Conservation (phyloP, 768 basidiomycete genomes). For the Mycena rebaudengoi region DNA sequence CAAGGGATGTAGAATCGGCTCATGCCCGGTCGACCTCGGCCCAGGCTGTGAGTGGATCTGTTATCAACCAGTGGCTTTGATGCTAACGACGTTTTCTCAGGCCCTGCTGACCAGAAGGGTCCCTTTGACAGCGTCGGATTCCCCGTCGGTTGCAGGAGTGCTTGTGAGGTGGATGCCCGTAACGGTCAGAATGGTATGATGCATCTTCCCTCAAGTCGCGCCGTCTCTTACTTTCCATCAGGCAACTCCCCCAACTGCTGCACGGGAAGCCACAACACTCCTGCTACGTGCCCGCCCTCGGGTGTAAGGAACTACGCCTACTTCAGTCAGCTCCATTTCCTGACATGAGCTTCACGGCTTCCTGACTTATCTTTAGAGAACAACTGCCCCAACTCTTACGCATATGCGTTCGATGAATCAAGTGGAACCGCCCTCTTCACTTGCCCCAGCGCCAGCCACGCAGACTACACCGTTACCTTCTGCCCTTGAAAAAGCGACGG, state of each 20-base stretch:
- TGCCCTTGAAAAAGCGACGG: too few species aligned
- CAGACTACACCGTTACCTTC: constrained; percentile 8
- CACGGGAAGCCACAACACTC: constrained; percentile 8
- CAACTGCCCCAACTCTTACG: constrained; percentile 19
- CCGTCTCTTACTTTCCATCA: not conserved
- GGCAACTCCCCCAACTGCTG: constrained; percentile 23
- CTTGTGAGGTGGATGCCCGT: constrained; percentile 4
- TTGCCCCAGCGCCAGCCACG: not conserved
- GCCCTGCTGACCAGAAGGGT: constrained; percentile 1
- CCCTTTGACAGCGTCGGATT: constrained; percentile 5
- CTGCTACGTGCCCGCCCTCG: constrained; percentile 15
- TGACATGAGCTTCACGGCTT: not conserved
- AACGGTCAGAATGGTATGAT: not conserved
- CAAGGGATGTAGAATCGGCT: constrained; percentile 54
- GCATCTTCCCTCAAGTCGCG: not conserved
- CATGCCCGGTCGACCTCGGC: constrained; percentile 46
- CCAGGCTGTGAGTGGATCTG: constrained; percentile 6
- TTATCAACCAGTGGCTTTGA: not conserved
- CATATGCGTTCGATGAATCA: constrained; percentile 13
- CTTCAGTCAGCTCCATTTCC: constrained; percentile 10
- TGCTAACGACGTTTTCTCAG: not conserved
- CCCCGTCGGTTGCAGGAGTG: constrained; percentile 10
- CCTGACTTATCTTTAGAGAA: not conserved
- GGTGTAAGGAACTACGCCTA: constrained; percentile 11
- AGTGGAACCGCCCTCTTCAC: constrained; percentile 5